These are phyloP conservation scores for Trichoderma harzianum DNA, from an alignment of 2,329 filamentous ascomycete genomes.

Conservation along the genomic window DNA sequence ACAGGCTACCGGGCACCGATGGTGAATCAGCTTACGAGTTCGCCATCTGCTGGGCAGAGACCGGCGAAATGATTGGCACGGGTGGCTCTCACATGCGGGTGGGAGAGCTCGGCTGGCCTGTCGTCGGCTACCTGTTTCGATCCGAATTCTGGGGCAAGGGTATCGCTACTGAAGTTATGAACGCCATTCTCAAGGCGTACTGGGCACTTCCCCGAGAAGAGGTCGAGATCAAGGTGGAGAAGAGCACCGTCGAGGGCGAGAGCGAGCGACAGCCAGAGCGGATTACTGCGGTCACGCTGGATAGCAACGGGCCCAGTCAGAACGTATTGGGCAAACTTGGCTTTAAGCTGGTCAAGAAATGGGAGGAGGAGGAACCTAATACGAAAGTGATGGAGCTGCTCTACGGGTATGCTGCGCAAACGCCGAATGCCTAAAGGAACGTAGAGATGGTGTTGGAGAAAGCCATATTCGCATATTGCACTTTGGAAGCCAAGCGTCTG, in stretches of 20 bases:
- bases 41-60: conserved; percentile 46
- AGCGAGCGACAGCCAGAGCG: conserved; percentile 32
- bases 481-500: neutral
- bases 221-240: conserved; percentile 43
- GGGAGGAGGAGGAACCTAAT: conserved; percentile 29
- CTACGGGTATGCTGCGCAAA: conserved; percentile 24
- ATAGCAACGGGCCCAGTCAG: conserved; percentile 50
- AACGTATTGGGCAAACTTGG: conserved; percentile 56
- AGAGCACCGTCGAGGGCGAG: conserved; percentile 32
- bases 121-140: conserved; percentile 56
- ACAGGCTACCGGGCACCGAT: conserved; percentile 41
- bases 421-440: neutral
- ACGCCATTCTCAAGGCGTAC: conserved; percentile 45
- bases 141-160: conserved; percentile 54
- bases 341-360: conserved; percentile 46
- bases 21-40: conserved; percentile 55
- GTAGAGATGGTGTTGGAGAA: neutral
- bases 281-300: conserved; percentile 47
- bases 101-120: conserved; percentile 51
- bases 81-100: conserved; percentile 41
- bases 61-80: conserved; percentile 50
- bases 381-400: conserved; percentile 22
- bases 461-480: neutral
- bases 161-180: conserved; percentile 55
- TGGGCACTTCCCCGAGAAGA: conserved; percentile 47